phyloP scores from a whole-genome alignment of 1,139 yeast species.

The Petasospora rhodanensis region DNA sequence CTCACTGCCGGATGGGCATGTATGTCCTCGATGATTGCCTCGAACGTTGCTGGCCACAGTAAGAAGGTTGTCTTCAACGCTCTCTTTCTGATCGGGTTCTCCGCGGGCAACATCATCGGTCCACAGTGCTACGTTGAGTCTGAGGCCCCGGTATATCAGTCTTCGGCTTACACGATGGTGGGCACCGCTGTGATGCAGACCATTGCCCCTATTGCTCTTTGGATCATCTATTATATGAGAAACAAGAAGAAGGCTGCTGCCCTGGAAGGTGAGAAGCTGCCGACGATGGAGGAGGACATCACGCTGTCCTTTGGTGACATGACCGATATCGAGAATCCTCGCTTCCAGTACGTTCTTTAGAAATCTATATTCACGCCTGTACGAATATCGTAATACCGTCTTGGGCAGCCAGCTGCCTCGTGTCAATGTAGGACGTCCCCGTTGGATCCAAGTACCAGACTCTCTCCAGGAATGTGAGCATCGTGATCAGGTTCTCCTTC shows the following conservation, averaged over 20 bases:
- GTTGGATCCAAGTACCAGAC: slow-evolving; percentile 5
- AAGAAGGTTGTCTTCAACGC: slow-evolving; percentile 44
- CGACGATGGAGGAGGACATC: slow-evolving; percentile 9
- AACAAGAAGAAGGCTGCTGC: slow-evolving; percentile 32
- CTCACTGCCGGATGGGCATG: slow-evolving; percentile 25
- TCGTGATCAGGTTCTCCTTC: slow-evolving; percentile 1
- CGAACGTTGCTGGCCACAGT: slow-evolving; percentile 50
- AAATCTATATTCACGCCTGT: not conserved
- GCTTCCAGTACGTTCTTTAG: slow-evolving; percentile 8
- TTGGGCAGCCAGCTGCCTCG: slow-evolving; percentile 4
- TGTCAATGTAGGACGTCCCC: slow-evolving; percentile 4
- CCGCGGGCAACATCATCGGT: slow-evolving; percentile 46
- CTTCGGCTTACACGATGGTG: slow-evolving; percentile 44
- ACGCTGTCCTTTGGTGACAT: slow-evolving; percentile 44
- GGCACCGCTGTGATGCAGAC: slow-evolving; percentile 36
- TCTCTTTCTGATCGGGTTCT: slow-evolving; percentile 45
- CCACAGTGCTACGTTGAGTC: slow-evolving; percentile 32
- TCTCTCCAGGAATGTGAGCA: slow-evolving; percentile 1
- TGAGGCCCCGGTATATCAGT: slow-evolving; percentile 38
- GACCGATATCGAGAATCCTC: slow-evolving; percentile 50
- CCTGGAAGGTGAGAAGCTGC: slow-evolving; percentile 18
- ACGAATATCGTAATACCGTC: slow-evolving; percentile 4
- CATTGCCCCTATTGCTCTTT: slow-evolving; percentile 30
- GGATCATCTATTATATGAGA: slow-evolving; percentile 31
- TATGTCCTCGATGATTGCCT: slow-evolving; percentile 27